phyloP scores from a whole-genome alignment of 2,329 filamentous ascomycete species.

The Dendrostoma leiphaemia region DNA sequence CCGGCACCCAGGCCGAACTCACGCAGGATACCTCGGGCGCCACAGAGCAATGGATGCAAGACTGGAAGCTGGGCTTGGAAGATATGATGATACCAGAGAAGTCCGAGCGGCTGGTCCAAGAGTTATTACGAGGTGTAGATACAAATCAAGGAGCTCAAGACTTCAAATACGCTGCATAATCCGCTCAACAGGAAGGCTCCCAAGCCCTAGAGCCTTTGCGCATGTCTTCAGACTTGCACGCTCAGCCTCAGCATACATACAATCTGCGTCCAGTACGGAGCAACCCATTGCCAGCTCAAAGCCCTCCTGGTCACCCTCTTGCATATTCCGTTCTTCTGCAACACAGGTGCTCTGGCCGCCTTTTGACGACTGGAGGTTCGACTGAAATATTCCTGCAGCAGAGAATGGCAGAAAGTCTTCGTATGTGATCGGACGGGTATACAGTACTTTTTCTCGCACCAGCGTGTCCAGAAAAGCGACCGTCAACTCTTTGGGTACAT shows the following conservation, averaged over 20 bases:
- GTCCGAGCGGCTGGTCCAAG: slow-evolving; percentile 23
- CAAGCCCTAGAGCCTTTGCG: neutral
- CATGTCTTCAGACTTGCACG: neutral
- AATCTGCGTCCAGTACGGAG: neutral
- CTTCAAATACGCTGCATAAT: neutral
- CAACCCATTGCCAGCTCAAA: neutral
- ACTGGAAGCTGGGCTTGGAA: slow-evolving; percentile 22
- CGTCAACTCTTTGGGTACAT: neutral
- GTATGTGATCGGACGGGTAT: slow-evolving; percentile 45
- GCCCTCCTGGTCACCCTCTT: neutral
- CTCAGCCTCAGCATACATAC: neutral
- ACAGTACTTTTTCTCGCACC: too few species aligned
- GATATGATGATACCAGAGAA: slow-evolving; percentile 19
- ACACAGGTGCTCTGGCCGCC: too few species aligned
- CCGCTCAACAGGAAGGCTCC: too few species aligned
- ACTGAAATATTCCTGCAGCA: slow-evolving; percentile 43
- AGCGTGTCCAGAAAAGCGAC: slow-evolving; percentile 26
- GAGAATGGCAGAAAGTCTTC: slow-evolving; percentile 54
- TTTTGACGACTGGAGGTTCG: slow-evolving; percentile 17
- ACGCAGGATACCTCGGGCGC: too few species aligned
- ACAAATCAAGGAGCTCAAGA: too few species aligned
- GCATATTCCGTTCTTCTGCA: too few species aligned
- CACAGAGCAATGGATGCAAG: slow-evolving; percentile 15
- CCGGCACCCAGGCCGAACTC: too few species aligned
- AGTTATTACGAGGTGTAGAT: slow-evolving; percentile 21